These are phyloP conservation scores for Mrakiaceae sp. DNA, from an alignment of 1,284 basidiomycete genomes.

Conservation along the genomic window DNA sequence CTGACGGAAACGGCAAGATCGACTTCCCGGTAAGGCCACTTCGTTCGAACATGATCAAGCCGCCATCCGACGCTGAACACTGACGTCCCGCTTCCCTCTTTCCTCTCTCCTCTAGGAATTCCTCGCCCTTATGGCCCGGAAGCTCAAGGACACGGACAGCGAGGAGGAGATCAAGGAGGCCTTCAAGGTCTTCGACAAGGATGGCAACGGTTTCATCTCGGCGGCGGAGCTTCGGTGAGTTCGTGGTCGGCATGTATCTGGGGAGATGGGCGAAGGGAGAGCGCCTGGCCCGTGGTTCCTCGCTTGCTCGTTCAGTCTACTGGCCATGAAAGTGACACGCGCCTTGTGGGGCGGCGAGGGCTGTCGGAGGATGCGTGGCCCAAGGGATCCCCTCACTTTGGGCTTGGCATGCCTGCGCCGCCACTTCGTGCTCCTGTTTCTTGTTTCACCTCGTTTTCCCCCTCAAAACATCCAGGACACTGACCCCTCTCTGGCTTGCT, in stretches of 20 bases:
- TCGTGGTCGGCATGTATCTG: neutral
- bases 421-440: too few species aligned
- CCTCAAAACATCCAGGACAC: neutral
- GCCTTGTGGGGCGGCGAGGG: too few species aligned
- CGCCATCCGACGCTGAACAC: neutral
- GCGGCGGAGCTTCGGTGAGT: slow-evolving; percentile 51
- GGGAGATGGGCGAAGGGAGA: neutral
- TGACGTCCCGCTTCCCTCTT: neutral
- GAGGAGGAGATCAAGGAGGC: slow-evolving; percentile 57
- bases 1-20: slow-evolving; percentile 70
- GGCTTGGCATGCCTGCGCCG: too few species aligned
- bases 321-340: too few species aligned
- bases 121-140: slow-evolving; percentile 86
- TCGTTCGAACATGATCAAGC: slow-evolving; percentile 8
- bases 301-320: neutral
- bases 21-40: slow-evolving; percentile 65
- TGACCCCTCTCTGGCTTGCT: slow-evolving; percentile 11
- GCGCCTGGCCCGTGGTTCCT: too few species aligned
- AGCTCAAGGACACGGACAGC: slow-evolving; percentile 85
- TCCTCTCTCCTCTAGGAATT: slow-evolving; percentile 36
- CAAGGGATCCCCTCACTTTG: too few species aligned
- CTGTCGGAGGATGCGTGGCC: neutral
- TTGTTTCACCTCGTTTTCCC: neutral
- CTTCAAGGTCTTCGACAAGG: slow-evolving; percentile 58
- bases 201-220: slow-evolving; percentile 50